Base-by-base conservation (phyloP, 140 eudicot genomes). In the Erigeron philadelphicus region DNA sequence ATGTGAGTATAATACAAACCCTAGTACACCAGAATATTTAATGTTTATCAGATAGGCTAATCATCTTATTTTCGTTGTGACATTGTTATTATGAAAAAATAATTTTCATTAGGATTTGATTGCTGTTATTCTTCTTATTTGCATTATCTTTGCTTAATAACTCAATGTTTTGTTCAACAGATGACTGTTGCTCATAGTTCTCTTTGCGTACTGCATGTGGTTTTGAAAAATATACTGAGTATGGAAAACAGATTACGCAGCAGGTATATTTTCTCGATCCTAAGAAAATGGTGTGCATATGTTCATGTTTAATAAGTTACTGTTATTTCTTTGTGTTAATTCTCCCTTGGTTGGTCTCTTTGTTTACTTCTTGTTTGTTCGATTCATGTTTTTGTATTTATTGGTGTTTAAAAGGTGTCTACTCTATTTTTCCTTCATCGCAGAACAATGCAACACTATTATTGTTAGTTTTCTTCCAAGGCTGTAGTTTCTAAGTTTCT, bases 181-280 rank as follows among this genome's bases (percentile, higher is more conserved):
- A 83, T 53, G 64, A 78, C 65, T 74, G 79, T 90, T 74, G 84
- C 84, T 76, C 81, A 75, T 49, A 79, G 81, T 70, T 81, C 92
- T 74, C 83, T 90, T 54, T 77, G 87, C 31, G 77, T 90, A 55
- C 67, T 90, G 25, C 87, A 75, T 79, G 74, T 71, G 62, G 77
- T 80, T 73, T 79, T 87, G 80, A 79, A 71, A 64, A 76, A 74
- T 76, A 52, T 80, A 44, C 53, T 74, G 47, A 54, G 67, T 72
- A 75, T 71, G 78, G 84, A 81, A 53, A 81, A 71, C 76, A 76
- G 67, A 59, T 31, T 23, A 31, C 17, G 49, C 48, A 8, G 57
- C 70, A 77, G 96, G 96, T 82, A 80, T 16, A 56, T 42, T 53
- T 12, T n/a, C 42, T 62, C 46, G 15, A 15, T 35, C 62, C 55